A percentile compares a stretch with the other conserved stretches of the same genome.
phyloP scores from a whole-genome alignment of 2,329 filamentous ascomycete species.

The Aspergillus pseudoterreus region DNA sequence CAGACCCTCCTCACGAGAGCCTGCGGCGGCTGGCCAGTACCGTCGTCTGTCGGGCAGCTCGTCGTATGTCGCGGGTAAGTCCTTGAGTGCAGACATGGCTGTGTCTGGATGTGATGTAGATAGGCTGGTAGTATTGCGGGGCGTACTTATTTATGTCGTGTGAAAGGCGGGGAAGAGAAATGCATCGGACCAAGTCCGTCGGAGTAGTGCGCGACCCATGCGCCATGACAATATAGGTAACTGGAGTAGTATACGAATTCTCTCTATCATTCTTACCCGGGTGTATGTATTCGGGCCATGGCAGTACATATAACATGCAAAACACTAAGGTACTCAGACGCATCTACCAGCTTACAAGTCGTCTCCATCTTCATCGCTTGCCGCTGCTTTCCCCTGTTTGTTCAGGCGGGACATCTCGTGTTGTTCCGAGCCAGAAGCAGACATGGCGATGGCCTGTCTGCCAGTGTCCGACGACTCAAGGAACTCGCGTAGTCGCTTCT shows the following conservation, averaged over 20 bases:
- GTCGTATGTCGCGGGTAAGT: conserved; percentile 32
- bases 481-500: conserved; percentile 86
- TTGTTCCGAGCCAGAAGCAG: conserved; percentile 48
- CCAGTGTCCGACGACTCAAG: conserved; percentile 83
- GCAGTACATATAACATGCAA: conserved; percentile 2
- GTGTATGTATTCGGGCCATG: neutral
- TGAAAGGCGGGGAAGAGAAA: neutral
- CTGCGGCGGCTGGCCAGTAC: conserved; percentile 47
- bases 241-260: neutral
- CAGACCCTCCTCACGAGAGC: conserved; percentile 51
- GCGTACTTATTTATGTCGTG: neutral
- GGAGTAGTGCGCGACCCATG: neutral
- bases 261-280: neutral
- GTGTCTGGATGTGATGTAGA: neutral
- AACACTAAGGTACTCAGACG: conserved; percentile 5
- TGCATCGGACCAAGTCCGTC: conserved; percentile 14
- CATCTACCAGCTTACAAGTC: conserved; percentile 27
- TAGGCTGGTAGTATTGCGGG: conserved; percentile 2
- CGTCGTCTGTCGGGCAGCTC: conserved; percentile 48
- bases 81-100: conserved; percentile 20
- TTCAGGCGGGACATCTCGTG: conserved; percentile 53
- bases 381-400: conserved; percentile 21
- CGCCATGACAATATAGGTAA: too few relatives aligned
- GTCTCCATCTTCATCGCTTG: conserved; percentile 28
- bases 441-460: conserved; percentile 76